Percentiles rank a stretch among this genome's conserved stretches.
phyloP scores from a whole-genome alignment of 2,329 filamentous ascomycete genomes.

The Pseudogymnoascus sp. region DNA sequence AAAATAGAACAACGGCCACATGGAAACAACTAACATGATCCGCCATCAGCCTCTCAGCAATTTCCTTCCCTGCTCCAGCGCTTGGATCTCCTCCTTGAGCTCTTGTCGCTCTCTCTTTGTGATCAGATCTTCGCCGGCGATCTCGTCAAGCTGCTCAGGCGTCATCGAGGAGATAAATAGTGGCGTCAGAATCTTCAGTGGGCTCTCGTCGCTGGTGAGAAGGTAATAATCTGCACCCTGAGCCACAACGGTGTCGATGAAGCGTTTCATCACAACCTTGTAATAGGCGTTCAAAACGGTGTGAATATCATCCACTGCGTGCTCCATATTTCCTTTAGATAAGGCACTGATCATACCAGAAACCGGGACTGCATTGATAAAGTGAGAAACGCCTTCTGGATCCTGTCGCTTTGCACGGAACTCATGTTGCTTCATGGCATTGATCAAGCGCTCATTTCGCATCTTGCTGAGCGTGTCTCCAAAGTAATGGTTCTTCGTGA shows the following conservation, averaged over 20 bases:
- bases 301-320: conserved; percentile 46
- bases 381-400: not conserved
- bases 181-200: conserved; percentile 45
- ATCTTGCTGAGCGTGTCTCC: conserved; percentile 29
- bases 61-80: not conserved
- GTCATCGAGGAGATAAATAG: conserved; percentile 42
- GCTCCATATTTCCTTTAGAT: conserved; percentile 29
- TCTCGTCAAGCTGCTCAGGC: conserved; percentile 41
- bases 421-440: not conserved
- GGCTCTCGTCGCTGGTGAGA: conserved; percentile 41
- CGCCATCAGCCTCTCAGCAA: not conserved
- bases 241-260: conserved; percentile 54
- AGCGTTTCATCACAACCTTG: conserved; percentile 50
- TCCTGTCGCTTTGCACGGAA: not conserved
- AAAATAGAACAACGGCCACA: not conserved
- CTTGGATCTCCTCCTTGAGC: not conserved
- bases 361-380: not conserved
- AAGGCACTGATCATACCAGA: not conserved
- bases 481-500: conserved; percentile 49
- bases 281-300: conserved; percentile 56
- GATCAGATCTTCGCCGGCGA: conserved; percentile 49
- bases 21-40: not conserved
- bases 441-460: not conserved
- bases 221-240: conserved; percentile 51
- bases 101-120: not conserved